Conservation (phyloP, 192 early-diverging fungal genomes). For the Mortierella alpina region DNA sequence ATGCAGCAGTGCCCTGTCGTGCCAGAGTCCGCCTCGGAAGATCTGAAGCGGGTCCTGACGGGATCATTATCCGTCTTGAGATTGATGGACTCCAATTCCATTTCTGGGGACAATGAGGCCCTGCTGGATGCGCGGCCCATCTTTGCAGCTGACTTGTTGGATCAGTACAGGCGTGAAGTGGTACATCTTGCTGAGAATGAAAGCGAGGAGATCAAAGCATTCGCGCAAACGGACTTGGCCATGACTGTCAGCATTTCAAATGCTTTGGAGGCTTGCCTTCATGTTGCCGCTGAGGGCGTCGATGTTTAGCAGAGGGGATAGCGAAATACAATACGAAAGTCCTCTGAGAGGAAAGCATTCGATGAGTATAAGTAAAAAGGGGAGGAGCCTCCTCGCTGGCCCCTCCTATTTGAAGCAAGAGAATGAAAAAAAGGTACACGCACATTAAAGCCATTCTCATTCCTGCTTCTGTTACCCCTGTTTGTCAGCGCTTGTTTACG, state of each 20-base stretch:
- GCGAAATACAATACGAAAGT: no score
- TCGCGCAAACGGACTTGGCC: not conserved
- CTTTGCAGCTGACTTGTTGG: slow-evolving; percentile 9
- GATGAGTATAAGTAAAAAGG: no score
- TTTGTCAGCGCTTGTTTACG: no score
- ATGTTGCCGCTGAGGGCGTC: not conserved
- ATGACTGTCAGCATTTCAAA: not conserved
- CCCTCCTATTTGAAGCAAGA: no score
- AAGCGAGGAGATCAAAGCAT: not conserved
- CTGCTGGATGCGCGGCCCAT: slow-evolving; percentile 5
- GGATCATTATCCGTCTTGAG: not conserved
- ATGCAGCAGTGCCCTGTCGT: not conserved
- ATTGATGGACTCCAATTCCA: slow-evolving; percentile 3
- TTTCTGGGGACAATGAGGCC: slow-evolving; percentile 9
- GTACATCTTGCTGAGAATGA: not conserved
- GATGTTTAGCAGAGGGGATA: no score
- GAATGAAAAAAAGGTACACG: no score
- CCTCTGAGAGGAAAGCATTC: no score
- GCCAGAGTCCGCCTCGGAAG: not conserved
- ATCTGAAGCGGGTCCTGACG: slow-evolving; percentile 1
- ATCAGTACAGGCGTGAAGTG: slow-evolving; percentile 10
- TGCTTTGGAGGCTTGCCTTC: slow-evolving; percentile 24
- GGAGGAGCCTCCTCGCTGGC: no score
- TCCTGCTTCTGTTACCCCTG: no score
- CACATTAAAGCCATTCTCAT: no score